phyloP scores from a whole-genome alignment of 2,329 filamentous ascomycete species.

The Colletotrichum lini region DNA sequence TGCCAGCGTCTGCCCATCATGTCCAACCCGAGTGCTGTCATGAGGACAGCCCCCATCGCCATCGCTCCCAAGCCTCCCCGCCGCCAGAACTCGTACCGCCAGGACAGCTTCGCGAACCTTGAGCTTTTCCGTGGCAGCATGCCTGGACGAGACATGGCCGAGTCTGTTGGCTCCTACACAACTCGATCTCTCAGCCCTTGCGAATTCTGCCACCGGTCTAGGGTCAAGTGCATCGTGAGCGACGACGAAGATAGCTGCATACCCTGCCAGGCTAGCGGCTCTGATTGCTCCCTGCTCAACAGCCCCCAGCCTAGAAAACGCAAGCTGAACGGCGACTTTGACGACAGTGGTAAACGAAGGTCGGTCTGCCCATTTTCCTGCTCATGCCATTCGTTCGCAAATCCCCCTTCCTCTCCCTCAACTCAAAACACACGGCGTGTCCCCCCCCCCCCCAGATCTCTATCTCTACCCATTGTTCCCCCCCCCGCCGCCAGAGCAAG shows the following conservation, averaged over 20 bases:
- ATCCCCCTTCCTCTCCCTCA: constrained; percentile 1
- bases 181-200: constrained; percentile 69
- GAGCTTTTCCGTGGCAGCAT: constrained; percentile 64
- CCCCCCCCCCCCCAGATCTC: constrained; percentile 2
- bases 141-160: constrained; percentile 67
- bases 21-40: constrained; percentile 68
- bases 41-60: constrained; percentile 75
- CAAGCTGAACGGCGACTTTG: constrained; percentile 77
- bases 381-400: neutral
- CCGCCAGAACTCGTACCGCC: constrained; percentile 59
- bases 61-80: constrained; percentile 74
- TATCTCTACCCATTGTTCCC: neutral
- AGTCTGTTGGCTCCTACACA: constrained; percentile 58
- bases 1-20: constrained; percentile 56
- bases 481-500: neutral
- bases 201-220: constrained; percentile 81
- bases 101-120: constrained; percentile 62
- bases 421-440: neutral
- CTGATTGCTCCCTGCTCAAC: constrained; percentile 84
- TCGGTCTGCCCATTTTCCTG: constrained; percentile 59
- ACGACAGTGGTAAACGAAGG: constrained; percentile 79
- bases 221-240: constrained; percentile 80
- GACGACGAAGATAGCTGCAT: constrained; percentile 81
- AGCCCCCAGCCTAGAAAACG: constrained; percentile 85
- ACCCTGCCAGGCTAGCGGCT: constrained; percentile 82